phyloP scores from a whole-genome alignment of 257 asterid species.

The Linderniella brevidens region DNA sequence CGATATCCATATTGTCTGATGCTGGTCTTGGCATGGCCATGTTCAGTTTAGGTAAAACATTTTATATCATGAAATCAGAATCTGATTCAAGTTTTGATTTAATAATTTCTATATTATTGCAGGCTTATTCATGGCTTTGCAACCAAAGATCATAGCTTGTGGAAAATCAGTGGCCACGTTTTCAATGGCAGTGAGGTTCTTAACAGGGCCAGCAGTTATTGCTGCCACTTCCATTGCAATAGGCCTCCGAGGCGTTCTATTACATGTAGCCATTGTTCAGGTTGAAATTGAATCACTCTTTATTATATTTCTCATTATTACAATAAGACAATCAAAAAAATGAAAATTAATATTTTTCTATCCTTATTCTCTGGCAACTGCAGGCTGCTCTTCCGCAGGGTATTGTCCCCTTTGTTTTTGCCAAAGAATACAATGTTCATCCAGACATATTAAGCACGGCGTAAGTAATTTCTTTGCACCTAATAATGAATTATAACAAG shows the following conservation, averaged over 20 bases:
- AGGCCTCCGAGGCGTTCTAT: conserved; percentile 72
- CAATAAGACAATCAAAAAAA: background rate
- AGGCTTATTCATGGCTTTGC: conserved; percentile 95
- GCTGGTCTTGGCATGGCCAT: conserved; percentile 99
- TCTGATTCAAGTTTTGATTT: background rate
- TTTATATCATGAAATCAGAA: background rate
- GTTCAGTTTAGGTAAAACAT: conserved; percentile 66
- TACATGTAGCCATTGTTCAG: conserved; percentile 87
- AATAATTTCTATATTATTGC: background rate
- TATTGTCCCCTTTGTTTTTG: conserved; percentile 77
- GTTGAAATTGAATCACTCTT: conserved; percentile 11
- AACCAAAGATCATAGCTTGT: conserved; percentile 78
- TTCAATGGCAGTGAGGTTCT: conserved; percentile 87
- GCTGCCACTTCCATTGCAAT: conserved; percentile 87
- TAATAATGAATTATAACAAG: background rate
- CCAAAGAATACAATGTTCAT: conserved; percentile 81
- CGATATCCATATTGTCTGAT: conserved; percentile 81
- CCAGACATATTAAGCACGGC: conserved; percentile 87
- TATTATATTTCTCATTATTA: background rate
- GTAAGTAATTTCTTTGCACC: conserved; percentile 24
- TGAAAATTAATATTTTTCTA: background rate
- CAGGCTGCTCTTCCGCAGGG: conserved; percentile 97
- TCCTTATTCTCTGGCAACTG: conserved; percentile 12
- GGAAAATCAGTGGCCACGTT: conserved; percentile 82
- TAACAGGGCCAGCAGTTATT: conserved; percentile 91